Percentiles rank a stretch among this genome's conserved stretches.
phyloP scores from a whole-genome alignment of 257 asterid species.

The Solanum phureja region DNA sequence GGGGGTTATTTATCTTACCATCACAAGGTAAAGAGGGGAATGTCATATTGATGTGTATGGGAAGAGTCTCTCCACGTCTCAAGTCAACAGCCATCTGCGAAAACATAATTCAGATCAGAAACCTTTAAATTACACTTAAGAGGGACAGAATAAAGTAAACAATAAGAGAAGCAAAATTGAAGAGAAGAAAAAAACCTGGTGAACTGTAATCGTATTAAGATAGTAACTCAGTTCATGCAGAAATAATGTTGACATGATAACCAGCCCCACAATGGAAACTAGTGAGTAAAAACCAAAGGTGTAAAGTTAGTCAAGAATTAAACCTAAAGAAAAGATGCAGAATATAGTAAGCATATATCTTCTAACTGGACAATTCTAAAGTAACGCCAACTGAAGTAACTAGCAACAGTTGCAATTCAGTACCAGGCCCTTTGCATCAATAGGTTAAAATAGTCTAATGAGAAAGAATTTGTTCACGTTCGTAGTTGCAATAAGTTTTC shows the following conservation, averaged over 20 bases:
- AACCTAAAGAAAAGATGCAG: not conserved
- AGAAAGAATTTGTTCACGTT: not conserved
- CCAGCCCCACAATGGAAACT: constrained; percentile 87
- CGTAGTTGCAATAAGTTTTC: not conserved
- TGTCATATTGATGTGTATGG: constrained; percentile 92
- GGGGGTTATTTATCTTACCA: constrained; percentile 35
- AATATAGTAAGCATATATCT: not conserved
- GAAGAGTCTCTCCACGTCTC: constrained; percentile 92
- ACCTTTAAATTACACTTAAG: not conserved
- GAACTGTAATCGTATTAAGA: constrained; percentile 71
- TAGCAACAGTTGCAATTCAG: not conserved
- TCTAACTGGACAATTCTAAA: not conserved
- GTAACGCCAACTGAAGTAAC: not conserved
- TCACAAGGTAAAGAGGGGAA: constrained; percentile 98
- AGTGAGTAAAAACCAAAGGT: not conserved
- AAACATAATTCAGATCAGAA: not conserved
- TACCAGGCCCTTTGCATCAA: not conserved
- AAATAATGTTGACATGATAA: constrained; percentile 83
- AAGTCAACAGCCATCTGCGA: constrained; percentile 93
- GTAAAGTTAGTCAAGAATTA: constrained; percentile 19
- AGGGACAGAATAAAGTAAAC: not conserved
- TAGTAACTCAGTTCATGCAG: constrained; percentile 85
- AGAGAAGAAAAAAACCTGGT: constrained; percentile 53
- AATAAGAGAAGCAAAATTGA: not conserved
- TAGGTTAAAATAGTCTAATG: not conserved